phyloP scores from a whole-genome alignment of 2,329 filamentous ascomycete species.

The Clonostachys byssicola region DNA sequence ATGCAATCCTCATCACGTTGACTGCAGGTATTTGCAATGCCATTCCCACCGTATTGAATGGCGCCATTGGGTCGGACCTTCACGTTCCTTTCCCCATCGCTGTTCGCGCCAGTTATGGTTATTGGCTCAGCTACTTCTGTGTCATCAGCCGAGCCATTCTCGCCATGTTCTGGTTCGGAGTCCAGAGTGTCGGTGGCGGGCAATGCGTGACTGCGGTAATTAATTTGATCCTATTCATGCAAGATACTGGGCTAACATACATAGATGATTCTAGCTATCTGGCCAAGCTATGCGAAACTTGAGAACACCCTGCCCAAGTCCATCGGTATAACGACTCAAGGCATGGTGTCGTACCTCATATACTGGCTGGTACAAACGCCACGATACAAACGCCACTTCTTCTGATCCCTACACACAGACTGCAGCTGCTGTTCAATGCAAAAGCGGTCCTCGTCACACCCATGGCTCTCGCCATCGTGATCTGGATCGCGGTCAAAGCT shows the following conservation, averaged over 20 bases:
- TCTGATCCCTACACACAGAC: constrained; percentile 27
- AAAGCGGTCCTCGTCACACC: constrained; percentile 17
- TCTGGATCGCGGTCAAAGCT: constrained; percentile 17
- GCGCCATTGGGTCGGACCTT: constrained; percentile 24
- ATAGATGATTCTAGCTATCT: constrained; percentile 29
- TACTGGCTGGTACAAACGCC: constrained; percentile 41
- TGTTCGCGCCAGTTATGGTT: constrained; percentile 24
- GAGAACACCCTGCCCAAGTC: constrained; percentile 9
- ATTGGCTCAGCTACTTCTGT: constrained; percentile 19
- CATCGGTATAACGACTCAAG: constrained; percentile 16
- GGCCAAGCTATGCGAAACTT: constrained; percentile 23
- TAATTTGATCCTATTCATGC: too few species aligned
- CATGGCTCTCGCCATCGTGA: constrained; percentile 14
- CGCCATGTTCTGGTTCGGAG: constrained; percentile 57
- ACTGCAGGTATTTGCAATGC: constrained; percentile 44
- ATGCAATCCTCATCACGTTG: constrained; percentile 41
- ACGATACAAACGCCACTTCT: constrained; percentile 34
- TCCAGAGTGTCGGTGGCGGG: constrained; percentile 61
- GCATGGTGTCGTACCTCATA: constrained; percentile 36
- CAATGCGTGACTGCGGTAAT: constrained; percentile 30
- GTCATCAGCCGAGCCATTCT: constrained; percentile 35
- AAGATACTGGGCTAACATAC: too few species aligned
- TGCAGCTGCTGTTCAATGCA: constrained; percentile 25
- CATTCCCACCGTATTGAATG: constrained; percentile 44
- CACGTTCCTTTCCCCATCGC: constrained; percentile 24